Percentiles rank a stretch among this genome's conserved stretches.
These are phyloP conservation scores for Trichoderma asperelloides DNA, from an alignment of 495 filamentous ascomycete genomes.

Conservation along the genomic window DNA sequence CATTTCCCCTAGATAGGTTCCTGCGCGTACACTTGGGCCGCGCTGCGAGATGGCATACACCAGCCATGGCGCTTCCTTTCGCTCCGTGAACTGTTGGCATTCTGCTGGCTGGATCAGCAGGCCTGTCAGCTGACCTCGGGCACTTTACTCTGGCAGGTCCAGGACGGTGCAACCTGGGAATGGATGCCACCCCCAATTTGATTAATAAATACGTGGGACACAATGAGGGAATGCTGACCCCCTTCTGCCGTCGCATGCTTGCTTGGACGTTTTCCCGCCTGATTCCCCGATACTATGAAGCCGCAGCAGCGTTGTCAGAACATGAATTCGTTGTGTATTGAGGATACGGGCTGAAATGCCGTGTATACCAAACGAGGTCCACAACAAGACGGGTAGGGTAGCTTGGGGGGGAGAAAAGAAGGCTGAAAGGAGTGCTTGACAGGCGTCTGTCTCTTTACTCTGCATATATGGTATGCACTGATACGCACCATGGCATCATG, in stretches of 20 bases:
- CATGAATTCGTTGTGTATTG: not conserved
- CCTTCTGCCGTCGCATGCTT: not conserved
- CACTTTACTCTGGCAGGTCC: not conserved
- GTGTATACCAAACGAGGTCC: not conserved
- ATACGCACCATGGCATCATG: constrained; percentile 2
- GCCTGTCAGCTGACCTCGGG: constrained; percentile 2
- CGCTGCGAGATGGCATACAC: not conserved
- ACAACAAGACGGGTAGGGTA: not conserved
- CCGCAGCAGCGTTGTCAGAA: not conserved
- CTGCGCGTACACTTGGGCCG: not conserved
- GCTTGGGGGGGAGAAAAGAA: not conserved
- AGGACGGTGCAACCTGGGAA: not conserved
- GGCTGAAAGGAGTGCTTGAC: not conserved
- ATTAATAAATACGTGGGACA: not conserved
- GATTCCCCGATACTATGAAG: not conserved
- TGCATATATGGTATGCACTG: not conserved
- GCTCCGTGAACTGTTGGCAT: not conserved
- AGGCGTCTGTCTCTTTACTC: not conserved
- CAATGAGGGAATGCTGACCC: constrained; percentile 1
- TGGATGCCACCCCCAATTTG: not conserved
- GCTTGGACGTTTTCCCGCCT: not conserved
- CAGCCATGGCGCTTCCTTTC: not conserved
- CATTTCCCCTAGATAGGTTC: not conserved
- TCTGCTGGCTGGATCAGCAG: not conserved
- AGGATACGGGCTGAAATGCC: not conserved